Conservation (phyloP, 2,329 filamentous ascomycete genomes). For the Hortaea sp. region DNA sequence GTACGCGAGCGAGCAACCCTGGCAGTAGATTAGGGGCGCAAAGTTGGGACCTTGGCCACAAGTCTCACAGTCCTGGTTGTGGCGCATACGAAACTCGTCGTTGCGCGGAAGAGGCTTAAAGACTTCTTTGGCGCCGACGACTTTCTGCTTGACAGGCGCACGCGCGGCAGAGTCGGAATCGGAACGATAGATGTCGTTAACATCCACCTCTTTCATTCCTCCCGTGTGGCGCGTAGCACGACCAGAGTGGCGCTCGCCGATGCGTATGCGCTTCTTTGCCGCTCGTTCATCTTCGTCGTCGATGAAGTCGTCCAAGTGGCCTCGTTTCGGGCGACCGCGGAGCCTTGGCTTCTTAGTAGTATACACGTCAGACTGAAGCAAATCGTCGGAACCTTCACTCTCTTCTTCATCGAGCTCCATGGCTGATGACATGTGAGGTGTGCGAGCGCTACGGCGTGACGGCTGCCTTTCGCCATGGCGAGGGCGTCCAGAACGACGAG, state of each 20-base stretch:
- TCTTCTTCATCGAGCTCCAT: slow-evolving; percentile 19
- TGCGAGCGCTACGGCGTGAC: slow-evolving; percentile 8
- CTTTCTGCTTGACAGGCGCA: slow-evolving; percentile 39
- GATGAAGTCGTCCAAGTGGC: neutral
- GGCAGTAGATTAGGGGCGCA: slow-evolving; percentile 72
- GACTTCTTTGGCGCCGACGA: slow-evolving; percentile 56
- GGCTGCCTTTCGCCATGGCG: slow-evolving; percentile 6
- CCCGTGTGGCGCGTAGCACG: slow-evolving; percentile 35
- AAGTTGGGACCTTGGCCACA: slow-evolving; percentile 54
- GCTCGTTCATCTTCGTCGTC: slow-evolving; percentile 7
- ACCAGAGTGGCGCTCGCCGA: slow-evolving; percentile 32
- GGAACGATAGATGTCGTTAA: slow-evolving; percentile 47
- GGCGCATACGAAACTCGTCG: slow-evolving; percentile 58
- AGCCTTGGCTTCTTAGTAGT: slow-evolving; percentile 30
- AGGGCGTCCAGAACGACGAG: slow-evolving; percentile 5
- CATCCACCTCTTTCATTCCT: slow-evolving; percentile 44
- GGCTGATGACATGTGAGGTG: neutral
- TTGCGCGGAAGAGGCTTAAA: slow-evolving; percentile 55
- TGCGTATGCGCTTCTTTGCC: slow-evolving; percentile 8
- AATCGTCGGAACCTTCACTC: slow-evolving; percentile 13
- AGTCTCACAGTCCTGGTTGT: slow-evolving; percentile 61
- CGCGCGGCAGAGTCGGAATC: slow-evolving; percentile 28
- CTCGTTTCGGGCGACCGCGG: slow-evolving; percentile 5
- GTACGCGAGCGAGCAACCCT: slow-evolving; percentile 77
- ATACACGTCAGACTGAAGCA: slow-evolving; percentile 32